These are phyloP conservation scores for Naganishia onofrii DNA, from an alignment of 768 basidiomycete genomes.

Conservation along the genomic window DNA sequence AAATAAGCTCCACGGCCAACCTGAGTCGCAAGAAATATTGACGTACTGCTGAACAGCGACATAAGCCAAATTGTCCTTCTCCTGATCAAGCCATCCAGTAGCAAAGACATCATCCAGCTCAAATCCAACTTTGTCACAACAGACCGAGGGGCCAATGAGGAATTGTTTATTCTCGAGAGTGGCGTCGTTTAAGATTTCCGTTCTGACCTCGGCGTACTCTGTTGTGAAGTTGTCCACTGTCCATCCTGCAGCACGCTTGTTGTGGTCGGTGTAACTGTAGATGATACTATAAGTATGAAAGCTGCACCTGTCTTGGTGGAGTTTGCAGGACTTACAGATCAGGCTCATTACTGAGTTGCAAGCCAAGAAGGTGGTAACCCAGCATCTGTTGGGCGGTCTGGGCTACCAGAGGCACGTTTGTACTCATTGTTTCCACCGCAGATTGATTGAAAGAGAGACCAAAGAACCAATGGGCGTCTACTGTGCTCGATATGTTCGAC, in stretches of 20 bases:
- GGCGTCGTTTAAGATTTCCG: constrained; percentile 55
- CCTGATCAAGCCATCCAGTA: constrained; percentile 48
- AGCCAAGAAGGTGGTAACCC: constrained; percentile 64
- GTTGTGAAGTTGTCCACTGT: constrained; percentile 55
- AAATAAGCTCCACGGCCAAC: neutral
- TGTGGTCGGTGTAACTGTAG: constrained; percentile 48
- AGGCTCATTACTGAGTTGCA: constrained; percentile 75
- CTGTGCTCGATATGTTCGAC: constrained; percentile 60
- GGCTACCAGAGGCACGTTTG: constrained; percentile 59
- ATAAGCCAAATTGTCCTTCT: constrained; percentile 42
- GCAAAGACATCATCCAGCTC: constrained; percentile 55
- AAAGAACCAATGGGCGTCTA: constrained; percentile 66
- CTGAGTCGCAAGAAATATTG: neutral
- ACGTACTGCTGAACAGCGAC: constrained; percentile 52
- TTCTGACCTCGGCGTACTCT: constrained; percentile 59
- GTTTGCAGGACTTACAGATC: constrained; percentile 58
- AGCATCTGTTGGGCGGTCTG: constrained; percentile 63
- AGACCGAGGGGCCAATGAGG: constrained; percentile 67
- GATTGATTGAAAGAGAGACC: constrained; percentile 62
- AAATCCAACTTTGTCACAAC: constrained; percentile 56
- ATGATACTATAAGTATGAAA: neutral
- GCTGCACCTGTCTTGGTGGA: neutral
- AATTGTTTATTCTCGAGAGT: constrained; percentile 56
- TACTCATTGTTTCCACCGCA: constrained; percentile 52
- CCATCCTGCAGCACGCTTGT: constrained; percentile 44